A percentile compares a stretch with the other conserved stretches of the same genome.
Conservation (phyloP, 345 rosid genomes). For the Viola odorata region DNA sequence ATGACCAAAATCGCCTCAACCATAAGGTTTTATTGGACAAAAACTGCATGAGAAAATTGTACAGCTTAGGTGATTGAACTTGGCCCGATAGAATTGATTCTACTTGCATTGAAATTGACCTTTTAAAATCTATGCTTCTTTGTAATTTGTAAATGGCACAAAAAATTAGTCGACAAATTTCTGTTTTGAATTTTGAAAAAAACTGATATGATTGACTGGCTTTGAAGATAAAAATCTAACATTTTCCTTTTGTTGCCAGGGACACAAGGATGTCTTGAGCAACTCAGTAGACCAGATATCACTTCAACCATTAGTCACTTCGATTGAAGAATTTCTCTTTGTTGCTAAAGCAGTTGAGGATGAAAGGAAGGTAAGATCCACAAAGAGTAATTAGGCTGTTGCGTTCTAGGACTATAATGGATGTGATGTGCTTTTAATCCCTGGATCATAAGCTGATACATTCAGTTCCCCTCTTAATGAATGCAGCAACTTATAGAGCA, state of each 20-base stretch:
- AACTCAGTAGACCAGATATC: slow-evolving; percentile 44
- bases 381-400: background rate
- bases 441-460: background rate
- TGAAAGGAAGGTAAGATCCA: slow-evolving; percentile 54
- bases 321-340: slow-evolving; percentile 50
- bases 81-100: no score
- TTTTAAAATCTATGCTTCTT: no score
- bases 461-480: slow-evolving; percentile 1
- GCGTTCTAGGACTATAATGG: background rate
- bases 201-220: no score
- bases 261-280: slow-evolving; percentile 41
- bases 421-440: background rate
- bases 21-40: no score
- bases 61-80: no score
- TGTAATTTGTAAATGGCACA: no score
- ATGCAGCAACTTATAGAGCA: slow-evolving; percentile 46
- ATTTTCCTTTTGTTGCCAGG: slow-evolving; percentile 28
- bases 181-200: no score
- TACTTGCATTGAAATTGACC: no score
- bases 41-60: no score
- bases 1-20: no score
- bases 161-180: no score
- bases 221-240: no score
- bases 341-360: slow-evolving; percentile 52
- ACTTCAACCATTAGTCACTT: slow-evolving; percentile 42